Evolutionary conservation across 306 rosid genomes (phyloP), one percentile per base, ranked within the genome.

Genomic region (Sechiopsis laciniata): DNA sequence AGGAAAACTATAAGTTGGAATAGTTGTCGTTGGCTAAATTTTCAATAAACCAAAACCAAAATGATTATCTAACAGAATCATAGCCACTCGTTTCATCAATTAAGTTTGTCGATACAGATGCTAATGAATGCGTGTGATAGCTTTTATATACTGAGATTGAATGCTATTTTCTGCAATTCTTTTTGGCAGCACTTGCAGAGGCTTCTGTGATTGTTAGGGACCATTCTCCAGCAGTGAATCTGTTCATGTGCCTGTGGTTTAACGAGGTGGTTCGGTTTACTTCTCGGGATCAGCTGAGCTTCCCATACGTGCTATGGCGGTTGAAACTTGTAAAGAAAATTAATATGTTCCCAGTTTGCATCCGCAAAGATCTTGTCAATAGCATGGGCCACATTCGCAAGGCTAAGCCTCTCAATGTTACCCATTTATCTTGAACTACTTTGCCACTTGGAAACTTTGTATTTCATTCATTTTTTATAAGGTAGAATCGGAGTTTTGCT

Each of bases 331-430:
- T 85, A 53, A 77, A 83, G 86, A 80, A 79, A 78, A 78, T 95
- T 70, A 86, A 89, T 60, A 78, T 78, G 83, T 91, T 95, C 80
- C 97, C 96, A 16, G 97, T 95, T 15, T 89, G 99, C 74, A 85
- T 87, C 24, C 97, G 99, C 76, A 95, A 95, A 78, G 99, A 95
- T 87, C 96, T 91, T 72, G 97, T 95, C 56, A 95, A 91, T 78
- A 95, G 91, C 79, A 95, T 95, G 99, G 97, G 97, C 74, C 99
- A 95, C 81, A 65, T 89, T 5, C 90, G 97, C 73, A 91, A 95
- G 86, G 92, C 96, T 21, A 95, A 85, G 84, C 97, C 97, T 55
- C 78, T 95, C 81, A 80, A 37, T 74, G 55, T 76, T 78, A 74
- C 53, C 73, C 87, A 86, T 86, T 71, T 40, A 35, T 75, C 37